These are phyloP conservation scores for Nicotiana paniculata DNA, from an alignment of 257 asterid genomes.

Conservation along the genomic window DNA sequence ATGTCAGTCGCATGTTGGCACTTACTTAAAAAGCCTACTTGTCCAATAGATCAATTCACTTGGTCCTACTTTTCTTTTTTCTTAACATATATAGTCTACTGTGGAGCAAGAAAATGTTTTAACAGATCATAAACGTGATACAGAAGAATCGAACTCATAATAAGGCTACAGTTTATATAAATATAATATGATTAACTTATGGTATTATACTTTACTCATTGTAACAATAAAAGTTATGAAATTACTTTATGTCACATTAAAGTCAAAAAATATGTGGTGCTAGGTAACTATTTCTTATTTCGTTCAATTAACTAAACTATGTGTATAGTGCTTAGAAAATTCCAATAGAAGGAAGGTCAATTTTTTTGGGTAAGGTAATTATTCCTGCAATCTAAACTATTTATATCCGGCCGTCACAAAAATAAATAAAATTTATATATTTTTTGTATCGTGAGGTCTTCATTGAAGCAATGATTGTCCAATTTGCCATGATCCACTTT, in stretches of 20 bases:
- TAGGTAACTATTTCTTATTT: background rate
- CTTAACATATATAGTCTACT: background rate
- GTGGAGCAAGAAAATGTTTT: background rate
- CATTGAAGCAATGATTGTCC: background rate
- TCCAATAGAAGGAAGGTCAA: background rate
- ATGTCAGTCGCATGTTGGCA: background rate
- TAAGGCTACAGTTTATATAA: too few relatives aligned
- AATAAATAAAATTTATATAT: too few relatives aligned
- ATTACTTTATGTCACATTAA: too few relatives aligned
- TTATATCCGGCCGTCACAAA: too few relatives aligned
- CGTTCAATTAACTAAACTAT: background rate
- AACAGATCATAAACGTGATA: background rate
- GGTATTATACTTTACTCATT: too few relatives aligned
- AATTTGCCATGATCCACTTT: background rate
- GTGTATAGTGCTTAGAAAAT: background rate
- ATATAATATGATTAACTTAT: too few relatives aligned
- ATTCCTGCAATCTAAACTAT: too few relatives aligned
- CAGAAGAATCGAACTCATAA: background rate
- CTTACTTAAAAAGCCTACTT: too few relatives aligned
- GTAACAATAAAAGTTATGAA: too few relatives aligned
- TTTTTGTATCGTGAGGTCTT: background rate
- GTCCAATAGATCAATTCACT: background rate
- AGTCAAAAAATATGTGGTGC: too few relatives aligned
- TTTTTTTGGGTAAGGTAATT: background rate
- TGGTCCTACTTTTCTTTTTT: background rate